Evolutionary conservation across 2,329 filamentous ascomycete genomes (phyloP).

Genomic region (Hypomyces perniciosus): DNA sequence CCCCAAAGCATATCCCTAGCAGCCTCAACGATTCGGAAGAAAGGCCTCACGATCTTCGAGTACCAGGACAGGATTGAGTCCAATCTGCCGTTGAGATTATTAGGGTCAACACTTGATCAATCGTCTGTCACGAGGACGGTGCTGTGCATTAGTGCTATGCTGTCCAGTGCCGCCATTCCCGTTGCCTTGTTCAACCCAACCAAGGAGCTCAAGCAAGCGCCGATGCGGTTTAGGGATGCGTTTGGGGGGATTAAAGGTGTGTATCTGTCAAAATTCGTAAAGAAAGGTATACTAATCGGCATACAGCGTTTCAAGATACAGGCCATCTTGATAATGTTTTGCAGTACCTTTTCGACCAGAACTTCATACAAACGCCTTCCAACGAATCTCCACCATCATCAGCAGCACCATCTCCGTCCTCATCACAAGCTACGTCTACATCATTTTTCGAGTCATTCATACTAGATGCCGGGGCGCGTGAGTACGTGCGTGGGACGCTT

Average conservation of each 20-base stretch:
- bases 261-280: neutral
- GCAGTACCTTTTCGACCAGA: constrained; percentile 21
- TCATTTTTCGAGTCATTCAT: constrained; percentile 19
- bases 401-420: constrained; percentile 14
- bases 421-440: constrained; percentile 13
- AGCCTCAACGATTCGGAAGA: constrained; percentile 19
- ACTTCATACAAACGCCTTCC: constrained; percentile 20
- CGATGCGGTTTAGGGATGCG: constrained; percentile 13
- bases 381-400: constrained; percentile 14
- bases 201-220: constrained; percentile 10
- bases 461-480: constrained; percentile 19
- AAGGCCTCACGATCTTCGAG: constrained; percentile 13
- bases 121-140: constrained; percentile 19
- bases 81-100: constrained; percentile 10
- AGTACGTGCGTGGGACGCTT: constrained; percentile 17
- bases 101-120: constrained; percentile 20
- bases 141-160: constrained; percentile 21
- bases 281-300: neutral
- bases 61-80: constrained; percentile 14
- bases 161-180: constrained; percentile 19
- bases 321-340: constrained; percentile 19
- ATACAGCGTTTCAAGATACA: constrained; percentile 16
- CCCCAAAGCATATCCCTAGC: constrained; percentile 17
- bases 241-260: constrained; percentile 16
- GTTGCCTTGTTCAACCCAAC: constrained; percentile 15